phyloP scores from a whole-genome alignment of 1,139 yeast species.

The Pneumocystis sp. region DNA sequence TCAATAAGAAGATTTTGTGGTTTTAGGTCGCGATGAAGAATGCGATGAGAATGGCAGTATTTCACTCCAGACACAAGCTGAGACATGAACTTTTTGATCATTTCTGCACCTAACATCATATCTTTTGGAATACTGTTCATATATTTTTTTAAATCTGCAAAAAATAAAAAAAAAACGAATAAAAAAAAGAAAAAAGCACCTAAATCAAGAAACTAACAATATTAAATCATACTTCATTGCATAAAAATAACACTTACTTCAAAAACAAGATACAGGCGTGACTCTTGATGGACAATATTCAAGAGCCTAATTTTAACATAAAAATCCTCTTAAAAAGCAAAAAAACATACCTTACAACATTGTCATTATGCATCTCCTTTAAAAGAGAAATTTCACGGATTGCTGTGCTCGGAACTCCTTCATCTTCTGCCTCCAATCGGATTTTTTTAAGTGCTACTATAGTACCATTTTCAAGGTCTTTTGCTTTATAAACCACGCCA shows the following conservation, averaged over 20 bases:
- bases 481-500: slow-evolving; percentile 94
- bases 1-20: slow-evolving; percentile 88
- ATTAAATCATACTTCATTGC: neutral
- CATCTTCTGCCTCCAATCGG: slow-evolving; percentile 60
- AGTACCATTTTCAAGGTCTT: slow-evolving; percentile 70
- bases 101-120: slow-evolving; percentile 64
- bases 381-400: slow-evolving; percentile 88
- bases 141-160: slow-evolving; percentile 79
- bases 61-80: slow-evolving; percentile 79
- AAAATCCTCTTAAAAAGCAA: neutral
- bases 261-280: slow-evolving; percentile 82
- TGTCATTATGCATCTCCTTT: slow-evolving; percentile 92
- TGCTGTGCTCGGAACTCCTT: slow-evolving; percentile 97
- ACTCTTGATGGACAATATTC: slow-evolving; percentile 94
- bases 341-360: slow-evolving; percentile 43
- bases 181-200: slow-evolving; percentile 27
- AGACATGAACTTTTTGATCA: slow-evolving; percentile 83
- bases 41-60: slow-evolving; percentile 91
- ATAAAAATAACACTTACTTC: slow-evolving; percentile 6
- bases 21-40: slow-evolving; percentile 84
- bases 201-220: neutral
- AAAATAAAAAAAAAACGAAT: slow-evolving; percentile 42
- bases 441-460: slow-evolving; percentile 91
- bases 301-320: slow-evolving; percentile 35
- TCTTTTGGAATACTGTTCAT: slow-evolving; percentile 77